Base-by-base conservation (phyloP, 2,329 filamentous ascomycete species). In the Penicillium thymicola region DNA sequence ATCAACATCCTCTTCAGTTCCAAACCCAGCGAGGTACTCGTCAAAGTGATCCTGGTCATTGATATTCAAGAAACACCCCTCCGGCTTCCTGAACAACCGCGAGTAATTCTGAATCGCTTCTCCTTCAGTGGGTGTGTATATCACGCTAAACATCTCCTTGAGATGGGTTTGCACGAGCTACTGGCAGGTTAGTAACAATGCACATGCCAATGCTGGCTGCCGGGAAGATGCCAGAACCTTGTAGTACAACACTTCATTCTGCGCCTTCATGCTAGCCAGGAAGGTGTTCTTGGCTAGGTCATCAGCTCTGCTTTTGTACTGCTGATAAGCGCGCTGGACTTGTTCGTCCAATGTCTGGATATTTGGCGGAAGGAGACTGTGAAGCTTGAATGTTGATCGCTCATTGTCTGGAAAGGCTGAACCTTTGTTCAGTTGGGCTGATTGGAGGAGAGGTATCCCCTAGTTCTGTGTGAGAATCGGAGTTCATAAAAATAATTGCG, bases 71-170 rank as follows among this genome's bases (percentile, higher is more conserved):
- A 91, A 95, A 65, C 89, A 91, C 0, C 92, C 92, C 63, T 93
- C 88, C 0, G 91, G 89, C 18, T 84, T 80, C 11, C 92, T 79
- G 67, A 96, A 96, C 0, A 94, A 72, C 0, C 86, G 78, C 0
- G 90, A 94, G 69, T 90, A 96, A 61, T 92, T 89, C 63, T 90
- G 85, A 49, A 96, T 96, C 0, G 92, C 92, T 40, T 95, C 90
- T 9, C 89, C 90, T 74, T 96, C 91, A 0, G 92, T 96, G 0
- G 92, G 92, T 0, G 92, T 96, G 69, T 96, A 96, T 28, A 96
- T 89, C n/a, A 96, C 79, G 40, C 87, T 85, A 68, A 95, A 92
- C 89, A 96, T 94, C 69, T 96, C 90, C 61, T 89, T 86, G 21
- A 96, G 75, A 65, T 96, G 87, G 5, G 89, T 85, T 69, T 89